These are phyloP conservation scores for Forsythia viridissima DNA, from an alignment of 257 asterid species.

Conservation along the genomic window DNA sequence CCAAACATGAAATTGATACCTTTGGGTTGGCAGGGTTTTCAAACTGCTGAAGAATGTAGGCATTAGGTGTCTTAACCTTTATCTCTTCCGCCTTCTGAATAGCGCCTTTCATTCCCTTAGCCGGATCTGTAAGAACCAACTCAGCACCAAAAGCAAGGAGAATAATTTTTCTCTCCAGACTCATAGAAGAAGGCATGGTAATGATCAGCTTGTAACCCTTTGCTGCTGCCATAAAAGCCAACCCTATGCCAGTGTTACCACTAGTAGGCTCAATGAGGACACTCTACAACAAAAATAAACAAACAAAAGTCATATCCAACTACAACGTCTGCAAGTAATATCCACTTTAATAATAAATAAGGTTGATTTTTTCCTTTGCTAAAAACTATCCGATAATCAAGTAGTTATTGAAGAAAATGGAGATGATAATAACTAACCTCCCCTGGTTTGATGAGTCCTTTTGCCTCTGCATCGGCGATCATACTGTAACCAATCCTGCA, in stretches of 20 bases:
- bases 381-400: background rate
- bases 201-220: conserved; percentile 86
- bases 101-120: conserved; percentile 92
- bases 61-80: conserved; percentile 71
- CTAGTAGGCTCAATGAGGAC: conserved; percentile 92
- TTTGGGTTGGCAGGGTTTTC: conserved; percentile 96
- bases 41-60: conserved; percentile 90
- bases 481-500: conserved; percentile 93
- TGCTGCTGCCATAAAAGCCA: conserved; percentile 97
- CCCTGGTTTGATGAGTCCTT: conserved; percentile 82
- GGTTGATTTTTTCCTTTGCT: background rate
- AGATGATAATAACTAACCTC: conserved; percentile 44
- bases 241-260: conserved; percentile 94
- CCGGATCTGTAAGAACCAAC: conserved; percentile 83
- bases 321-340: background rate
- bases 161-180: conserved; percentile 84
- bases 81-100: conserved; percentile 90
- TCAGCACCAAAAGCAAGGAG: conserved; percentile 95
- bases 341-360: background rate
- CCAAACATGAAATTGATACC: conserved; percentile 34
- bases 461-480: conserved; percentile 88
- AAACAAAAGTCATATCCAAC: background rate
- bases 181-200: conserved; percentile 91
- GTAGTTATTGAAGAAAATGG: background rate
- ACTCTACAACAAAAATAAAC: conserved; percentile 50